Conservation (phyloP, 805 yeast genomes). For the Myxozyma vanderwaltii region DNA sequence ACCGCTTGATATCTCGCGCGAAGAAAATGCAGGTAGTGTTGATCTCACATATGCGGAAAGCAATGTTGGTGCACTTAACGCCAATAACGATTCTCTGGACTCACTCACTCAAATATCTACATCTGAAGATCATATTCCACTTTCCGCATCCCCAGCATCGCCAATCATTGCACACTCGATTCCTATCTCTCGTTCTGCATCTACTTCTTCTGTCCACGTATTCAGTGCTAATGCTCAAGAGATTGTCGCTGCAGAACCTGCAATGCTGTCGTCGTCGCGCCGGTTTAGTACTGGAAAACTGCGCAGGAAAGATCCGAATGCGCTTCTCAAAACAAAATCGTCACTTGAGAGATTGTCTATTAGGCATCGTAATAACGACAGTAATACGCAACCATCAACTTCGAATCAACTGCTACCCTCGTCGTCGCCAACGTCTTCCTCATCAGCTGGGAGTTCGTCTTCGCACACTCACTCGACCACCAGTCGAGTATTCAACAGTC, state of each 20-base stretch:
- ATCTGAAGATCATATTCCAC: not conserved
- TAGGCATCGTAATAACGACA: slow-evolving; percentile 10
- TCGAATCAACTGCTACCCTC: not conserved
- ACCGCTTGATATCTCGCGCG: too few relatives aligned
- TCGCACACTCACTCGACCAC: not conserved
- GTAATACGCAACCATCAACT: not conserved
- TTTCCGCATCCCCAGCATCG: not conserved
- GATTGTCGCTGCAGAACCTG: not conserved
- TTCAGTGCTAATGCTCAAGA: not conserved
- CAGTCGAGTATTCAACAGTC: slow-evolving; percentile 4
- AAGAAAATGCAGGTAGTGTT: too few relatives aligned
- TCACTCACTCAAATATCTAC: not conserved
- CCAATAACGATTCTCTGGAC: not conserved
- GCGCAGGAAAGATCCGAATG: slow-evolving; percentile 16
- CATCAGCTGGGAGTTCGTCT: slow-evolving; percentile 1
- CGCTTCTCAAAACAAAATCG: slow-evolving; percentile 28
- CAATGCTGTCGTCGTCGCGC: not conserved
- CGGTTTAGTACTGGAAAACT: not conserved
- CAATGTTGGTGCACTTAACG: not conserved
- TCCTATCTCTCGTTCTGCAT: not conserved
- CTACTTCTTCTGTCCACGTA: not conserved
- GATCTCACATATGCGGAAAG: not conserved
- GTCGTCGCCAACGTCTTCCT: not conserved
- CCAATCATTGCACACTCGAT: not conserved
- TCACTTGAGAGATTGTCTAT: slow-evolving; percentile 27